These are phyloP conservation scores for Tetradesmus obliquus DNA, from an alignment of 139 green algal genomes.

Conservation along the genomic window DNA sequence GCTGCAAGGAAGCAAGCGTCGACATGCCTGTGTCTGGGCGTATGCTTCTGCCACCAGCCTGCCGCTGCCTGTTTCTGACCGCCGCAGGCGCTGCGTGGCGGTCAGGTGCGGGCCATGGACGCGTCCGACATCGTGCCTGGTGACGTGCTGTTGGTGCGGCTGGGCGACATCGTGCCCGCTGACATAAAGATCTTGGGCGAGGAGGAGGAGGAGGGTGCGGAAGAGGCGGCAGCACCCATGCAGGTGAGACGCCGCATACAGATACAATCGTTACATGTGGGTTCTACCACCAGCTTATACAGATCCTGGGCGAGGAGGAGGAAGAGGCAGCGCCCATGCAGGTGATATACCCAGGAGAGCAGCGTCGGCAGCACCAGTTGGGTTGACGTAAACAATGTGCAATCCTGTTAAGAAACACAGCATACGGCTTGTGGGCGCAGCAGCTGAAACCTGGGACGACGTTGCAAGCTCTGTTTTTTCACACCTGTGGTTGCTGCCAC, in stretches of 20 bases:
- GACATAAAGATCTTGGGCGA: conserved; percentile 88
- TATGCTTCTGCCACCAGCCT: no score
- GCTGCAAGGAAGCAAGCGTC: no score
- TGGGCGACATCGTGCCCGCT: conserved; percentile 89
- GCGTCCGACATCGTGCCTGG: conserved; percentile 76
- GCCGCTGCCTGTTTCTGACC: no score
- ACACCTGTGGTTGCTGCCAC: no score
- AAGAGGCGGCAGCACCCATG: conserved; percentile 63
- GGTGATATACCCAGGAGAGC: conserved; percentile 38
- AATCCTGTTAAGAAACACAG: no score
- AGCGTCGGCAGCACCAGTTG: no score
- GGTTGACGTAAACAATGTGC: no score
- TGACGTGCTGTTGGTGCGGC: conserved; percentile 85
- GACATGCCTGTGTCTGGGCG: no score
- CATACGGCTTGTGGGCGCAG: no score
- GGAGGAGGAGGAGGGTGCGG: conserved; percentile 51
- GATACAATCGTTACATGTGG: background rate
- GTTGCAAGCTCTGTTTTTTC: no score
- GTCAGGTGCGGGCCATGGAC: conserved; percentile 67
- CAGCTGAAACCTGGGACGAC: no score
- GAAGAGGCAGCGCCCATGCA: conserved; percentile 70
- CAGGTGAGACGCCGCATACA: conserved; percentile 54
- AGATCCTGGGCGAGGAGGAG: conserved; percentile 78
- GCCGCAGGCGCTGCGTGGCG: conserved; percentile 60
- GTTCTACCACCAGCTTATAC: conserved; percentile 51